Percentiles rank a stretch among this genome's conserved stretches.
These are phyloP conservation scores for Lunularia cruciata DNA, from an alignment of 225 moss, liverwort and hornwort genomes.

Conservation along the genomic window DNA sequence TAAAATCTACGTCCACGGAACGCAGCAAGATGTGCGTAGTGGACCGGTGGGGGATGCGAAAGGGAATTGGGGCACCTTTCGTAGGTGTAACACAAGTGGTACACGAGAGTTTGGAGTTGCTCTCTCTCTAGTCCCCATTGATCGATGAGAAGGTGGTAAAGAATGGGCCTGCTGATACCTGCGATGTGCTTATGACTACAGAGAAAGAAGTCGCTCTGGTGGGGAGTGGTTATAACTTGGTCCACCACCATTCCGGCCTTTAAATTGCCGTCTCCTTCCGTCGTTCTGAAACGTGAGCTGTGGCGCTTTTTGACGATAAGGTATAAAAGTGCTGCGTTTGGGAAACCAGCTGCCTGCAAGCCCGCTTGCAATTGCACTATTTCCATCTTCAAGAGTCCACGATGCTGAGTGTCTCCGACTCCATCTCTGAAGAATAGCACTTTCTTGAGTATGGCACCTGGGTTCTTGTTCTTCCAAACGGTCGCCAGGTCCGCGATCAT, in stretches of 20 bases:
- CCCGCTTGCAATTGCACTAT: neutral
- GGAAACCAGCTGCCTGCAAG: too few relatives aligned
- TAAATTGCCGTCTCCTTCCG: neutral
- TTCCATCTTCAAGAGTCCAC: constrained; percentile 18
- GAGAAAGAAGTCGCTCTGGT: constrained; percentile 35
- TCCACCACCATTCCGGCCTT: constrained; percentile 18
- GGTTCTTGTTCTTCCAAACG: neutral
- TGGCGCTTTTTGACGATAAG: constrained; percentile 18
- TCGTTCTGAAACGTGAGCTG: constrained; percentile 14
- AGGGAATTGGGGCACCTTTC: constrained; percentile 39
- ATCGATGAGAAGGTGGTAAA: constrained; percentile 33
- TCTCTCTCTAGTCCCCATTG: neutral
- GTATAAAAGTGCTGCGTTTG: neutral
- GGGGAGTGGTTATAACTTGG: constrained; percentile 6
- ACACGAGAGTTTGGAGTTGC: constrained; percentile 41
- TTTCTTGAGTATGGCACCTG: neutral
- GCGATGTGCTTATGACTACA: neutral
- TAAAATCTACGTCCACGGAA: constrained; percentile 20
- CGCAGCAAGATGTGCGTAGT: constrained; percentile 53
- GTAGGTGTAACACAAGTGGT: constrained; percentile 50
- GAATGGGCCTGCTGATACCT: constrained; percentile 22
- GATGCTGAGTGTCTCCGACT: constrained; percentile 26
- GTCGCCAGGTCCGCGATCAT: constrained; percentile 28
- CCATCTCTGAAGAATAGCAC: constrained; percentile 43
- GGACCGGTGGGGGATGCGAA: constrained; percentile 35